Conservation (phyloP, 2,329 filamentous ascomycete species). For the Aspergillus fumigatus region DNA sequence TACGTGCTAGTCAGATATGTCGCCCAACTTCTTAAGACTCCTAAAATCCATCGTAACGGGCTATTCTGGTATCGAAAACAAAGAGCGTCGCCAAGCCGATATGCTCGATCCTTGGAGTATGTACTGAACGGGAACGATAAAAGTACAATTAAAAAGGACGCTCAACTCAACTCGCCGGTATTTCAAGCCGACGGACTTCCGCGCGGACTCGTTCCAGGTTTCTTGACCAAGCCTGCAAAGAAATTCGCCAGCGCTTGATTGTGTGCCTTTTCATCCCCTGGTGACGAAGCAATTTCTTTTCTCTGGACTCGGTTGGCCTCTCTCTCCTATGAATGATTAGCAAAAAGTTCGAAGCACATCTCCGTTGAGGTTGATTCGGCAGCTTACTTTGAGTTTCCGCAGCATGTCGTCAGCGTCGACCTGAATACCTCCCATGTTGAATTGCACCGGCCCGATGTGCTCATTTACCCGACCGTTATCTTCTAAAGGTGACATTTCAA, state of each 20-base stretch:
- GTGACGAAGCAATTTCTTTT: conserved; percentile 29
- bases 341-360: background rate
- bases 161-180: background rate
- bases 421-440: conserved; percentile 97
- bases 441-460: conserved; percentile 90
- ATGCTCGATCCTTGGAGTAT: conserved; percentile 60
- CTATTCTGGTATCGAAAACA: conserved; percentile 12
- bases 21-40: conserved; percentile 9
- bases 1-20: background rate
- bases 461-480: conserved; percentile 55
- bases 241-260: conserved; percentile 58
- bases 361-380: background rate
- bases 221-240: conserved; percentile 57
- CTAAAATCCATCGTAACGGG: conserved; percentile 8
- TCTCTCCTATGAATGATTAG: conserved; percentile 32
- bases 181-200: conserved; percentile 33
- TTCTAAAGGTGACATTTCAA: conserved; percentile 34
- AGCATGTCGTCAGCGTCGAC: conserved; percentile 93
- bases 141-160: conserved; percentile 20
- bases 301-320: conserved; percentile 38
- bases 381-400: conserved; percentile 70
- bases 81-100: conserved; percentile 47
- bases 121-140: conserved; percentile 24
- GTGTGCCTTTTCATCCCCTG: conserved; percentile 48
- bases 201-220: conserved; percentile 36